phyloP scores from a whole-genome alignment of 306 rosid genomes.

The Rosa rugosa region DNA sequence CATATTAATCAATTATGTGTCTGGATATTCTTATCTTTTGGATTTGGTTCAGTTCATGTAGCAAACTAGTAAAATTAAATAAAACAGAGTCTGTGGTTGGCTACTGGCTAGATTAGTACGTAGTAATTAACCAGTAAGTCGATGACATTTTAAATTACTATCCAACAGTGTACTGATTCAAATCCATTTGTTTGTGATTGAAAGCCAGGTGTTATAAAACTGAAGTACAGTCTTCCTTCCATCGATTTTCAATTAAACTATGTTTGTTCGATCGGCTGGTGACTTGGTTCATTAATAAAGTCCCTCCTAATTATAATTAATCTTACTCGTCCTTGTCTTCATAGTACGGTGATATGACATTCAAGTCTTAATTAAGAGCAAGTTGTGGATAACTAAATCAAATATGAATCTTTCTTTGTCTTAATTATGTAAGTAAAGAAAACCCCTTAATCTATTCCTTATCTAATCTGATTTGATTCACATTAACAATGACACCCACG shows the following conservation, averaged over 20 bases:
- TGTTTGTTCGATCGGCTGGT: background rate
- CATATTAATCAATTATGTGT: background rate
- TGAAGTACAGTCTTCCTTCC: background rate
- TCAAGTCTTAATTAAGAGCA: constrained; percentile 13
- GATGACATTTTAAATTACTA: background rate
- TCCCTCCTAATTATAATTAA: background rate
- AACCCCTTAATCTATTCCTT: constrained; percentile 4
- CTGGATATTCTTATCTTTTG: background rate
- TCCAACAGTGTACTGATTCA: background rate
- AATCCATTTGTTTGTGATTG: background rate
- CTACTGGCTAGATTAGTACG: no score
- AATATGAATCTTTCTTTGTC: constrained; percentile 31
- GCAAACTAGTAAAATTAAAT: background rate
- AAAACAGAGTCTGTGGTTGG: background rate
- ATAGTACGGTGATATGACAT: constrained; percentile 4
- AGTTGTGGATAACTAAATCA: constrained; percentile 32
- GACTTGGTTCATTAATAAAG: background rate
- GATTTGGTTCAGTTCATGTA: background rate
- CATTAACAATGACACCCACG: background rate
- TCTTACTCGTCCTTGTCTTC: background rate
- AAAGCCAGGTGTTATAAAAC: background rate
- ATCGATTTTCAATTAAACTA: background rate
- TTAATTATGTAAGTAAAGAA: constrained; percentile 9
- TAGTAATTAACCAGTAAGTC: background rate
- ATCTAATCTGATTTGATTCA: background rate